Evolutionary conservation across 2,329 filamentous ascomycete species (phyloP), one percentile per base, ranked within the genome.

Genomic region (Penicillium sp.): DNA sequence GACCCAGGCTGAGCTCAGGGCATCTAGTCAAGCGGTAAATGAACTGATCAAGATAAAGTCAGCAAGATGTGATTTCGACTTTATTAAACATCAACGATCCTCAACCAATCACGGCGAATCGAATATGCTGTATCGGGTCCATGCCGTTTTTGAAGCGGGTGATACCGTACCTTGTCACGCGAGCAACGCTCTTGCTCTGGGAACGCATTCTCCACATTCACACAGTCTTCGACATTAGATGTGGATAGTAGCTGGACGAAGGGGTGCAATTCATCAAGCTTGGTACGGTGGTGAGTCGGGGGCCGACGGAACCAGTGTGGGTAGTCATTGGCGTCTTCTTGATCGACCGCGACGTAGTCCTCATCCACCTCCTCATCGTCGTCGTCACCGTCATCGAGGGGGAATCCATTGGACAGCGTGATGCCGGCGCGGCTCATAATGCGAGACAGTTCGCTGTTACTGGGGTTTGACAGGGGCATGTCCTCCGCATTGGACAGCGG

Each of bases 1-100:
- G 74, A 26, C 91, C 92, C 47, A 92, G 78, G 68, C 84, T 87
- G 50, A 96, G 81, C 65, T 92, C 88, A 36, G 88, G 85, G 68
- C 88, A 92, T 65, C 78, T 81, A 24, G 80, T 82, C 24, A 95
- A 81, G 56, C 90, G 87, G 72, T 95, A 95, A 51, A 81, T 75
- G 65, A 94, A 84, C 89, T 93, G 23, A n/a, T 21, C 36, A 10
- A 39, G 12, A 28, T 13, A n/a, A 3, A 9, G 4, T 42, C 28
- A 42, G 41, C 39, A 39, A 41, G 28, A 39, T 10, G 36, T 21
- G 21, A 18, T 8, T 39, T n/a, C 8, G 16, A 39, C 9, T 21
- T 39, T 13, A 13, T 39, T 39, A 8, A 18, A 18, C 31, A 10
- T n/a, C 13, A 10, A 38, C 15, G 34, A 38, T 38, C 16, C 21